Evolutionary conservation across 805 yeast genomes (phyloP), one percentile per base, ranked within the genome.

Genomic region (Maudiozyma serrabonitensis): DNA sequence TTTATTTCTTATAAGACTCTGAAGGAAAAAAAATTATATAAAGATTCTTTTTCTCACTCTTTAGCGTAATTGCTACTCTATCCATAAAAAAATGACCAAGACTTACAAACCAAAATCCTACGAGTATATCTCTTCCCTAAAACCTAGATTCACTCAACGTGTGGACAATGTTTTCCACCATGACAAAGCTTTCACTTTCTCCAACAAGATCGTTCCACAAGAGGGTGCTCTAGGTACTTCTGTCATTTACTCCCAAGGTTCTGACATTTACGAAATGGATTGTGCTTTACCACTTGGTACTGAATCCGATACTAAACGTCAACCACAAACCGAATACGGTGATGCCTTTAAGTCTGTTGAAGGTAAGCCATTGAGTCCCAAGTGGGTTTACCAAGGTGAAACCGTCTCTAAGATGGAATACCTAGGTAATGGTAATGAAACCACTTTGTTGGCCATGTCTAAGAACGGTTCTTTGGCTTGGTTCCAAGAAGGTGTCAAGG

Each of bases 241-340:
- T 38, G 48, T 57, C 7, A 45, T 59, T 3, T 62, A 61, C 45
- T 57, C 66, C 23, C 58, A 55, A 44, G 64, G 62, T n/a, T 52
- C 60, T 43, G 61, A 61, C 35, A 52, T 62, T 15, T 62, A 58
- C 48, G 62, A 61, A 43, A 48, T 62, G n/a, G 59, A 53, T 19
- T 54, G 58, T 44, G 50, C 52, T 35, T 46, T 62, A 43, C 65
- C 67, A 31, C 35, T 60, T 31, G 58, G 56, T 1, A 48, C 52
- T 13, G 52, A 55, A 8, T 16, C 16, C 9, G 42, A 19, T 39
- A 47, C 52, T 6, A 54, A 63, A 44, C 64, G 52, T 8, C 51
- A 50, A 16, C 60, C 67, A 31, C 75, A 72, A 41, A 89, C 88
- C 3, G 91, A 84, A 58, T 71, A 73, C 45, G 93, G 83, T 41